These are phyloP conservation scores for Filosporella fistucella DNA, from an alignment of 495 filamentous ascomycete species.

Conservation along the genomic window DNA sequence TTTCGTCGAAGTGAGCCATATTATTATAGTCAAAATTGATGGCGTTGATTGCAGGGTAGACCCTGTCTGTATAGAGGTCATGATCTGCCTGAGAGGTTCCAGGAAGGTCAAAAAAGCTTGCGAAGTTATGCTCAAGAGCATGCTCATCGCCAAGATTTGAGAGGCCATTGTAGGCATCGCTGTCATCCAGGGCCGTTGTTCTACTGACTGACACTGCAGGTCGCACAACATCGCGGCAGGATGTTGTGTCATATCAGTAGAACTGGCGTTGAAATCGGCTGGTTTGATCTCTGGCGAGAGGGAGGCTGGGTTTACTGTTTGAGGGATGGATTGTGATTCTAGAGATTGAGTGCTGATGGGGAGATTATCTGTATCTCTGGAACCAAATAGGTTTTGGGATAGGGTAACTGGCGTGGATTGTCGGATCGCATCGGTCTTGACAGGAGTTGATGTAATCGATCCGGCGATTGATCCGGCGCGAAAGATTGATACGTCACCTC, in stretches of 20 bases:
- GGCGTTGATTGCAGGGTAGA: slow-evolving; percentile 65
- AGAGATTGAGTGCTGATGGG: slow-evolving; percentile 32
- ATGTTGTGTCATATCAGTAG: slow-evolving; percentile 98
- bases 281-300: slow-evolving; percentile 46
- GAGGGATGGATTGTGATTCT: slow-evolving; percentile 6
- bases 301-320: slow-evolving; percentile 50
- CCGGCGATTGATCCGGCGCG: slow-evolving; percentile 15
- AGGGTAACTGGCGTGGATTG: slow-evolving; percentile 39
- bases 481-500: slow-evolving; percentile 38
- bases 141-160: slow-evolving; percentile 47
- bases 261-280: slow-evolving; percentile 50
- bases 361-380: slow-evolving; percentile 30
- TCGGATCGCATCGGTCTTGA: slow-evolving; percentile 29
- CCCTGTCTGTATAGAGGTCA: slow-evolving; percentile 71
- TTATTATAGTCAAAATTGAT: slow-evolving; percentile 75
- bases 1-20: slow-evolving; percentile 77
- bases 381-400: slow-evolving; percentile 43
- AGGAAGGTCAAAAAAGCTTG: slow-evolving; percentile 66
- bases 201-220: slow-evolving; percentile 97
- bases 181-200: slow-evolving; percentile 52
- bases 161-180: slow-evolving; percentile 39
- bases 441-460: slow-evolving; percentile 22
- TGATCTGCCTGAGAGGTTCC: slow-evolving; percentile 65
- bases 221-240: slow-evolving; percentile 99
- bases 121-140: slow-evolving; percentile 64